Percentiles rank a stretch among this genome's conserved stretches.
Evolutionary conservation across 768 basidiomycete species (phyloP).

Genomic region (Xanthoconium stramineum): DNA sequence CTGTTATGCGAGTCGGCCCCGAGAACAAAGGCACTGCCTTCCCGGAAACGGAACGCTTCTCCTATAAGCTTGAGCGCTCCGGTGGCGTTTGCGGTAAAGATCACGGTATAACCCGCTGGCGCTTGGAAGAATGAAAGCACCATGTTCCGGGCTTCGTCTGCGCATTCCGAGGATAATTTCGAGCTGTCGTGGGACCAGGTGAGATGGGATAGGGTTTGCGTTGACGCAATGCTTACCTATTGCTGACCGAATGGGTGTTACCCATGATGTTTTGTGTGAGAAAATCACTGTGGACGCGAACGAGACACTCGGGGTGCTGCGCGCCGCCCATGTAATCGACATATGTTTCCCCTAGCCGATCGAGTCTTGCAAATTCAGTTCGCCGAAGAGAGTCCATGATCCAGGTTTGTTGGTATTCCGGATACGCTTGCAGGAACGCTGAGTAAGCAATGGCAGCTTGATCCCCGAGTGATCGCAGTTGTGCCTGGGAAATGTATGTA

Average conservation of each 20-base stretch:
- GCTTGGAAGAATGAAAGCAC: conserved; percentile 78
- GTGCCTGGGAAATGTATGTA: conserved; percentile 28
- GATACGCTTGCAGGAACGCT: conserved; percentile 42
- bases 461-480: conserved; percentile 24
- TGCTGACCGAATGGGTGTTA: conserved; percentile 82
- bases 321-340: conserved; percentile 87
- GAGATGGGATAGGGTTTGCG: background rate
- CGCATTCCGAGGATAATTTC: conserved; percentile 60
- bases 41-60: conserved; percentile 70
- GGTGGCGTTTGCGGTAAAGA: conserved; percentile 80
- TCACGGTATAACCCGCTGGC: conserved; percentile 70
- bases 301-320: conserved; percentile 74
- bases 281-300: conserved; percentile 67
- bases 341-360: conserved; percentile 66
- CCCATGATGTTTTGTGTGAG: conserved; percentile 66
- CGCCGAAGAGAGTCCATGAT: conserved; percentile 65
- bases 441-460: conserved; percentile 44
- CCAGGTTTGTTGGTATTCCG: conserved; percentile 67
- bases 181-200: conserved; percentile 45
- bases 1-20: conserved; percentile 82
- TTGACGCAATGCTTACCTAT: too few species aligned
- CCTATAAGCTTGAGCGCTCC: conserved; percentile 80
- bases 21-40: conserved; percentile 60
- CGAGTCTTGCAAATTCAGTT: conserved; percentile 59
- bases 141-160: conserved; percentile 65